phyloP scores from a whole-genome alignment of 2,329 filamentous ascomycete species.

The Lecanoromycetidae sp. region DNA sequence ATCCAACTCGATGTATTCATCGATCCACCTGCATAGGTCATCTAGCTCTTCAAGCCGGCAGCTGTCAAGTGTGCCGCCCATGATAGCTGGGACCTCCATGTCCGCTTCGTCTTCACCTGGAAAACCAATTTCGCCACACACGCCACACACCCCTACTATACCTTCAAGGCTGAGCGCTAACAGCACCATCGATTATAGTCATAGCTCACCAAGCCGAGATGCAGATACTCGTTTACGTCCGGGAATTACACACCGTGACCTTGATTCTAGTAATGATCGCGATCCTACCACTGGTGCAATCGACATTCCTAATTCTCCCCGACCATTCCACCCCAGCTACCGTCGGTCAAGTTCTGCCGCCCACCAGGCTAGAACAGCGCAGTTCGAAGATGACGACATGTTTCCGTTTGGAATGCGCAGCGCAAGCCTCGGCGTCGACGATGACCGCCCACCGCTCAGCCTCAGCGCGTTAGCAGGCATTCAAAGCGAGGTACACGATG shows the following conservation, averaged over 20 bases:
- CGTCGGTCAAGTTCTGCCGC: conserved; percentile 59
- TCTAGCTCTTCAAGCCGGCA: conserved; percentile 65
- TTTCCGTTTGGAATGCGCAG: conserved; percentile 52
- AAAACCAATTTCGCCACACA: conserved; percentile 80
- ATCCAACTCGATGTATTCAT: conserved; percentile 88
- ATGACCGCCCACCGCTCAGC: conserved; percentile 52
- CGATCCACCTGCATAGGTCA: conserved; percentile 70
- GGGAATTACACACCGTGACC: not conserved
- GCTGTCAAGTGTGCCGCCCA: conserved; percentile 50
- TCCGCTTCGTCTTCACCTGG: conserved; percentile 82
- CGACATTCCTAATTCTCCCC: conserved; percentile 47
- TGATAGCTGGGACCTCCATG: conserved; percentile 54
- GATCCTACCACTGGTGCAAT: conserved; percentile 33
- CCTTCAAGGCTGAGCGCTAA: conserved; percentile 88
- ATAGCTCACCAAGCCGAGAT: conserved; percentile 27
- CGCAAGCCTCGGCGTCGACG: conserved; percentile 54
- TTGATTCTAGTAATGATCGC: conserved; percentile 17
- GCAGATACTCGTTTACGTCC: conserved; percentile 22
- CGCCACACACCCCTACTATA: conserved; percentile 83
- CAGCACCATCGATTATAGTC: conserved; percentile 61
- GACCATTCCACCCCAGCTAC: conserved; percentile 41
- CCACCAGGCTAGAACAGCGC: conserved; percentile 45
- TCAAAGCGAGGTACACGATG: conserved; percentile 23
- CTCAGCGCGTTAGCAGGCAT: conserved; percentile 50
- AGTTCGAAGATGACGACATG: conserved; percentile 47